A percentile compares a stretch with the other conserved stretches of the same genome.
Conservation (phyloP, 768 basidiomycete species). For the Lentinula guzmanii region DNA sequence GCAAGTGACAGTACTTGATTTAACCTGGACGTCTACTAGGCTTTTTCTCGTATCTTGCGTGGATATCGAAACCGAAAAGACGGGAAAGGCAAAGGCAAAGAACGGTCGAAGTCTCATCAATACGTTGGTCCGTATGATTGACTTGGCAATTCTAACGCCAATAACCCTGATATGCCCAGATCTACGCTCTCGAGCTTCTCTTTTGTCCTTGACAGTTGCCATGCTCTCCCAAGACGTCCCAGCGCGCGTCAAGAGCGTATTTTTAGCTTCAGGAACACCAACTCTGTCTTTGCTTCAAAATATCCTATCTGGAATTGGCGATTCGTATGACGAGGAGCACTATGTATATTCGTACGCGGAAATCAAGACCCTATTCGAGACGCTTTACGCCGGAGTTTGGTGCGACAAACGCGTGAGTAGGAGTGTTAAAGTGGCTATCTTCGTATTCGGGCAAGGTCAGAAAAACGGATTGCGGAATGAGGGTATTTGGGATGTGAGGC, state of each 20-base stretch:
- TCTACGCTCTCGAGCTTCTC: not conserved
- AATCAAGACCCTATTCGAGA: not conserved
- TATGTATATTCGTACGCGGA: not conserved
- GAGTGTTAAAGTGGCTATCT: not conserved
- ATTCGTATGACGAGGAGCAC: not conserved
- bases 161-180: not conserved
- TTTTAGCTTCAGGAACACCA: not conserved
- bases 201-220: not conserved
- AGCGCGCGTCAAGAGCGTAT: slow-evolving; percentile 3
- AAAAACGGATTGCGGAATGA: not conserved
- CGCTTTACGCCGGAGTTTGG: not conserved
- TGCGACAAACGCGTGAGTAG: not conserved
- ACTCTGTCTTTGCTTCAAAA: not conserved
- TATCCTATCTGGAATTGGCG: not conserved
- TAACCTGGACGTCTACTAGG: not conserved
- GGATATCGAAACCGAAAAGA: not conserved
- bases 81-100: slow-evolving; percentile 1
- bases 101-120: not conserved
- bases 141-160: too few species aligned
- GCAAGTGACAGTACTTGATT: not conserved
- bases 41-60: not conserved
- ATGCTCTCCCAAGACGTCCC: not conserved
- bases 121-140: not conserved
- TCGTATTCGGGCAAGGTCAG: not conserved
- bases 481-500: not conserved